phyloP scores from a whole-genome alignment of 75 land plant genomes.

The Picea sitchensis region DNA sequence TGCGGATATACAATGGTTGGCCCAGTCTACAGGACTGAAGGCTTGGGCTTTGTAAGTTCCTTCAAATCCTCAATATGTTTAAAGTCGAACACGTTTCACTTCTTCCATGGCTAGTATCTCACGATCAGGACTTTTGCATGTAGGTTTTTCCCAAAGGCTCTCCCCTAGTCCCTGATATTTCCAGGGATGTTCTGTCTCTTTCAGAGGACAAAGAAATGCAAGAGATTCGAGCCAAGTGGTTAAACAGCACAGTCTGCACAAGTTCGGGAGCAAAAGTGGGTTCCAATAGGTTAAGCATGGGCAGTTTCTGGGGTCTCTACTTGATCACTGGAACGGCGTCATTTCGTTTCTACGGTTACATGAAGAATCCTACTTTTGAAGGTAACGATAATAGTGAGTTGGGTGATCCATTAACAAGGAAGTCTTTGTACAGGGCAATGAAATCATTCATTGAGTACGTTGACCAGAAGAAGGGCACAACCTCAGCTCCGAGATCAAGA shows the following conservation, averaged over 20 bases:
- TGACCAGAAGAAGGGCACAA: background rate
- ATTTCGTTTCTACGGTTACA: conserved; percentile 7
- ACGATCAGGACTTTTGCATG: background rate
- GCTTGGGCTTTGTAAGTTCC: conserved; percentile 63
- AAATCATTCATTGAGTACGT: background rate
- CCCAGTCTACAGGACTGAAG: conserved; percentile 45
- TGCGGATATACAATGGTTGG: conserved; percentile 50
- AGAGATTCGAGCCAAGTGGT: conserved; percentile 18
- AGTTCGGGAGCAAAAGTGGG: background rate
- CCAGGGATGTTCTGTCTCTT: conserved; percentile 35
- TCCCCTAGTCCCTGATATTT: conserved; percentile 34
- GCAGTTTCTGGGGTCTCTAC: conserved; percentile 66
- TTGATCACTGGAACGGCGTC: conserved; percentile 47
- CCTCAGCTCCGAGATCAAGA: no score
- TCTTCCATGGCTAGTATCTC: background rate
- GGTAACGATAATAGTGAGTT: no score
- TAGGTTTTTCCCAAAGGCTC: conserved; percentile 56
- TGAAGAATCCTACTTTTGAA: no score
- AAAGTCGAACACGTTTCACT: background rate
- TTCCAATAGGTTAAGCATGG: conserved; percentile 22
- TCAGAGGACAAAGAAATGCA: conserved; percentile 27
- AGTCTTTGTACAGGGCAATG: background rate
- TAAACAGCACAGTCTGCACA: conserved; percentile 15
- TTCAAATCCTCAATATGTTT: background rate
- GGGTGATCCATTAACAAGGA: background rate